phyloP scores from a whole-genome alignment of 2,329 filamentous ascomycete species.

The Scytalidium lignicola region DNA sequence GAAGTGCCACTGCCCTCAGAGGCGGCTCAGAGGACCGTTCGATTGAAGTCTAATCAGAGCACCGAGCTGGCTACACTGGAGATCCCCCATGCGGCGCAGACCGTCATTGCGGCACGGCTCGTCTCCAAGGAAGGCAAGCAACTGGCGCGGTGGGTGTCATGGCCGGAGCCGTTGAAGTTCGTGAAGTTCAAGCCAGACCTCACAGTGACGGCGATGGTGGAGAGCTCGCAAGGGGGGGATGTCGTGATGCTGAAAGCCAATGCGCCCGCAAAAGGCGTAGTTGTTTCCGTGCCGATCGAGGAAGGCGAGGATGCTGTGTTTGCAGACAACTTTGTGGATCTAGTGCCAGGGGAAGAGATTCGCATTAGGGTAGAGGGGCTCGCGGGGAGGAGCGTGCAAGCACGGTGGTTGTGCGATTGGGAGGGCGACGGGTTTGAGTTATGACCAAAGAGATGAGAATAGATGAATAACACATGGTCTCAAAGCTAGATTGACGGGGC shows the following conservation, averaged over 20 bases:
- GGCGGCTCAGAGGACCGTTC: conserved; percentile 17
- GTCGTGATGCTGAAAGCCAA: conserved; percentile 48
- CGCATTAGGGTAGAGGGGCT: conserved; percentile 44
- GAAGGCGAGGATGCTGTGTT: conserved; percentile 52
- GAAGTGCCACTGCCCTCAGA: conserved; percentile 41
- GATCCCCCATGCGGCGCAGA: conserved; percentile 39
- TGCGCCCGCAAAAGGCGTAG: conserved; percentile 60
- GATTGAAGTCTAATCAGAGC: conserved; percentile 38
- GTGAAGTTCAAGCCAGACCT: conserved; percentile 41
- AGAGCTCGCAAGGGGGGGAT: conserved; percentile 9
- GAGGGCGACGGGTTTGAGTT: too few relatives aligned
- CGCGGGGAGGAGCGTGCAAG: conserved; percentile 38
- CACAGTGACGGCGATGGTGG: conserved; percentile 31
- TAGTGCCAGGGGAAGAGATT: conserved; percentile 59
- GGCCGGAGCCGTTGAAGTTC: not conserved
- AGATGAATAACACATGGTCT: too few relatives aligned
- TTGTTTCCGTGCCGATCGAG: conserved; percentile 34
- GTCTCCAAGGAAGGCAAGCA: not conserved
- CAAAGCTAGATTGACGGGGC: too few relatives aligned
- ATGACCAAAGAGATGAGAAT: too few relatives aligned
- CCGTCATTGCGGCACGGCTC: not conserved
- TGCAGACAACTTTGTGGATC: conserved; percentile 61
- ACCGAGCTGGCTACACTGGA: too few relatives aligned
- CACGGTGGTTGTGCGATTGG: conserved; percentile 43
- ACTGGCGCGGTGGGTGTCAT: conserved; percentile 9